Evolutionary conservation across 2,329 filamentous ascomycete species (phyloP), one percentile per base, ranked within the genome.

Genomic region (Neonectria sp.): DNA sequence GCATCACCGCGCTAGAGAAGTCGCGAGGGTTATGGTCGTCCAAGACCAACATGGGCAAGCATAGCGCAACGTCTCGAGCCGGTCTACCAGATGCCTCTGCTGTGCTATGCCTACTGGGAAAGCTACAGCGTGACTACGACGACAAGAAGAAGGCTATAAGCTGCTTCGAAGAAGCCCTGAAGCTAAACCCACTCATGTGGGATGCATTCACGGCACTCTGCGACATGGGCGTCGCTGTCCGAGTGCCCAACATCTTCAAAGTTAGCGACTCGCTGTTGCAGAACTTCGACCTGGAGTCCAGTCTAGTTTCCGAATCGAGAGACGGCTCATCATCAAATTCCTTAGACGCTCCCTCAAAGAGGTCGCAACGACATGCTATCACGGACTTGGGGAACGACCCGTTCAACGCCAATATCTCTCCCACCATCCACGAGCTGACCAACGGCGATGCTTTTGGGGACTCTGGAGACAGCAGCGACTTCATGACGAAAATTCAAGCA

Each of bases 171-270:
- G 94, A 97, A 67, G 90, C 95, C 6, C 84, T 99, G 75, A 97
- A 95, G 81, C 81, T 91, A 61, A 99, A 98, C 76, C 95, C 96
- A 2, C 95, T 98, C 81, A 96, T 97, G 89, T 99, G 96, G 96
- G 96, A 99, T 84, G 95, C 95, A 0, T 98, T 98, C 76, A 91
- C 92, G 25, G 92, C 90, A 17, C 87, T 99, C 8, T 97, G 95
- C 78, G 95, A 98, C 77, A 93, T 89, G 91, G 93, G 94, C 4
- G 92, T 94, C 51, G 91, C 91, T 71, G 87, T 98, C 61, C 91
- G 93, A 63, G 90, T 96, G 11, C 88, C 91, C 29, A 97, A 97
- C 76, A 93, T 98, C 69, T 99, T 97, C 83, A 94, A 91, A 78
- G 83, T 92, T 73, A 94, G 88, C 67, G 87, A 90, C 24, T 68